Base-by-base conservation (phyloP, 1,284 basidiomycete species). In the Apiotrichum gamsii region DNA sequence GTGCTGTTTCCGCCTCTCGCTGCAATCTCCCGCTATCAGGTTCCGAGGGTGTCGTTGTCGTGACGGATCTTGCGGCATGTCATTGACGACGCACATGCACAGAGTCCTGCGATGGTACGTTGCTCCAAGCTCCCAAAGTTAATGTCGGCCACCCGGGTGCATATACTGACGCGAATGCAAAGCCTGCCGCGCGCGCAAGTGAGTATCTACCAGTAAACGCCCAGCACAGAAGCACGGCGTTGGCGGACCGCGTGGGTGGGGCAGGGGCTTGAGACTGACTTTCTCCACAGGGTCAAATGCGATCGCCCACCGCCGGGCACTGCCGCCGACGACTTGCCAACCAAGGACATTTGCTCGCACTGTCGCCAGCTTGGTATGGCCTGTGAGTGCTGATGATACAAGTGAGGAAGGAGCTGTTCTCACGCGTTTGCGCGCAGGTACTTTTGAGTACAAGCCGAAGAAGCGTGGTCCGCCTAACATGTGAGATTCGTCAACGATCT, bases 361-460 rank as follows among this genome's bases (percentile, higher is more conserved):
- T 90, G 87, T 67, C 77, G 83, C 57, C 80, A 85, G 2, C 80
- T 90, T 35, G 83, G 82, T 29, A 85, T 90, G 47, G 79, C 83
- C 13, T 90, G 87, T 70, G 23, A 49, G 65, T 59, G 20, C 16
- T 11, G 20, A 29, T 43, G 11, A 39, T 36, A 11, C 34, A 36
- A 25, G 21, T 24, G n/a, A n/a, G n/a, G n/a, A n/a, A n/a, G n/a
- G n/a, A n/a, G n/a, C n/a, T n/a, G n/a, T n/a, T n/a, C n/a, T n/a
- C n/a, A n/a, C n/a, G n/a, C n/a, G n/a, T n/a, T n/a, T 28, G 25
- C 20, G 11, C 3, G 16, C 43, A 70, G 67, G 67, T 68, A 90
- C 87, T 1, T 91, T 90, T 61, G 85, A 90, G 61, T 90, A 90
- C 67, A 85, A 87, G 69, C 88, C 88, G 15, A 90, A 89, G 77